A percentile compares a stretch with the other conserved stretches of the same genome.
phyloP scores from a whole-genome alignment of 2,329 filamentous ascomycete species.

The Bipolaris bicolor region DNA sequence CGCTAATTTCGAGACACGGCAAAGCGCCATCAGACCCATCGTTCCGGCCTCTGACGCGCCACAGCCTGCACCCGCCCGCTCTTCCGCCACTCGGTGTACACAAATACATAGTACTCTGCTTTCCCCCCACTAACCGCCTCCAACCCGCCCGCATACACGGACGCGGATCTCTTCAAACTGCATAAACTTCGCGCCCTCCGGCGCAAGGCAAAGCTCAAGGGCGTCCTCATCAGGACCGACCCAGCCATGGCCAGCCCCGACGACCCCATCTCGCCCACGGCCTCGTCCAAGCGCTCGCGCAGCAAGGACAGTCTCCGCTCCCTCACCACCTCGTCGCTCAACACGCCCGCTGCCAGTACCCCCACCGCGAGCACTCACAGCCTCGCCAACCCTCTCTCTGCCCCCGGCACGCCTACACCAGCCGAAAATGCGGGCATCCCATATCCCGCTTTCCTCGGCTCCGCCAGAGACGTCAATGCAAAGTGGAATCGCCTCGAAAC shows the following conservation, averaged over 20 bases:
- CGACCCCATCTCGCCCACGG: conserved; percentile 41
- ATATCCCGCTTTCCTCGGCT: conserved; percentile 61
- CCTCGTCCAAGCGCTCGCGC: conserved; percentile 49
- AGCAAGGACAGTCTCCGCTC: conserved; percentile 48
- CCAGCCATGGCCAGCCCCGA: conserved; percentile 35
- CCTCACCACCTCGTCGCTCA: conserved; percentile 33
- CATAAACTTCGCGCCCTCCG: conserved; percentile 49
- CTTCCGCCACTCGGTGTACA: conserved; percentile 25
- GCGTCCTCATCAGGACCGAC: conserved; percentile 33
- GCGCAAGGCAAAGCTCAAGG: conserved; percentile 49
- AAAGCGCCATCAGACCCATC: conserved; percentile 5
- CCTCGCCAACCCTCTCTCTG: conserved; percentile 37
- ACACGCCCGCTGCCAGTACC: conserved; percentile 33
- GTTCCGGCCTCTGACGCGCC: conserved; percentile 18
- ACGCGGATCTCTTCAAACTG: conserved; percentile 41
- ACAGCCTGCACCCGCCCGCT: conserved; percentile 15
- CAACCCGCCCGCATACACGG: conserved; percentile 16
- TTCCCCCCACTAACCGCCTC: conserved; percentile 21
- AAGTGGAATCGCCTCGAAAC: conserved; percentile 68
- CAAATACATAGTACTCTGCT: conserved; percentile 15
- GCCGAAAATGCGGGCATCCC: conserved; percentile 26
- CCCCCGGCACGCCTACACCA: conserved; percentile 16
- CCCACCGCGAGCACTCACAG: conserved; percentile 42
- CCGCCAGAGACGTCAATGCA: conserved; percentile 60
- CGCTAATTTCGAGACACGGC: conserved; percentile 4